Percentiles rank a stretch among this genome's conserved stretches.
Conservation (phyloP, 495 filamentous ascomycete genomes). For the Tetracladium setigerum region DNA sequence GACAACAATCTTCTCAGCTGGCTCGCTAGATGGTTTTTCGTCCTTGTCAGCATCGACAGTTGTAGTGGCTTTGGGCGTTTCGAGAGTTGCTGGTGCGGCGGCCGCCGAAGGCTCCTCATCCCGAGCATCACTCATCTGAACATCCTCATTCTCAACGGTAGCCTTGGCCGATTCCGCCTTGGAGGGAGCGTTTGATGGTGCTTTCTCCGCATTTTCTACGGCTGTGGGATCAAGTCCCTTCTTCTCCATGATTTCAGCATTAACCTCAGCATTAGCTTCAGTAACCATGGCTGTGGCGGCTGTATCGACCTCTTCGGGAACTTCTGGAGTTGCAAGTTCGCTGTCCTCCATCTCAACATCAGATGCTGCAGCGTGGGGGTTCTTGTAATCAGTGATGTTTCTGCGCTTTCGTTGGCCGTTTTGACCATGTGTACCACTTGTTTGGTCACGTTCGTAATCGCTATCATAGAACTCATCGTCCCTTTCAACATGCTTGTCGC, state of each 20-base stretch:
- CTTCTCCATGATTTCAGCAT: conserved; percentile 37
- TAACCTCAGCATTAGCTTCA: conserved; percentile 40
- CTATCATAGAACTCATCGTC: conserved; percentile 75
- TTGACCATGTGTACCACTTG: conserved; percentile 62
- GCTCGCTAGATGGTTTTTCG: not conserved
- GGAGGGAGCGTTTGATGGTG: conserved; percentile 30
- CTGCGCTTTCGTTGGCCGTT: conserved; percentile 47
- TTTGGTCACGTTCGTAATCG: conserved; percentile 78
- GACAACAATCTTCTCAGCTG: not conserved
- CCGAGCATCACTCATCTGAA: conserved; percentile 47
- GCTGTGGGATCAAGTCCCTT: conserved; percentile 34
- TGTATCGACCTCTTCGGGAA: conserved; percentile 42
- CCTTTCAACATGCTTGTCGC: conserved; percentile 69
- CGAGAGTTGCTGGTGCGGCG: not conserved
- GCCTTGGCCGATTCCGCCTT: conserved; percentile 27
- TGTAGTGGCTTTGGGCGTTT: not conserved
- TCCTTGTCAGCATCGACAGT: too few species aligned
- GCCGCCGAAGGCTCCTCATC: conserved; percentile 9
- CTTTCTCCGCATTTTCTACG: conserved; percentile 34
- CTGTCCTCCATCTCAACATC: conserved; percentile 60
- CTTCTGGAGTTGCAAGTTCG: conserved; percentile 46
- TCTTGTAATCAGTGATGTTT: conserved; percentile 65
- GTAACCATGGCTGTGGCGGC: conserved; percentile 37
- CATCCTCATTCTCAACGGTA: conserved; percentile 49
- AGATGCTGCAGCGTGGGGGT: conserved; percentile 44